Base-by-base conservation (phyloP, 495 filamentous ascomycete species). In the Trichoderma orchidacearum region DNA sequence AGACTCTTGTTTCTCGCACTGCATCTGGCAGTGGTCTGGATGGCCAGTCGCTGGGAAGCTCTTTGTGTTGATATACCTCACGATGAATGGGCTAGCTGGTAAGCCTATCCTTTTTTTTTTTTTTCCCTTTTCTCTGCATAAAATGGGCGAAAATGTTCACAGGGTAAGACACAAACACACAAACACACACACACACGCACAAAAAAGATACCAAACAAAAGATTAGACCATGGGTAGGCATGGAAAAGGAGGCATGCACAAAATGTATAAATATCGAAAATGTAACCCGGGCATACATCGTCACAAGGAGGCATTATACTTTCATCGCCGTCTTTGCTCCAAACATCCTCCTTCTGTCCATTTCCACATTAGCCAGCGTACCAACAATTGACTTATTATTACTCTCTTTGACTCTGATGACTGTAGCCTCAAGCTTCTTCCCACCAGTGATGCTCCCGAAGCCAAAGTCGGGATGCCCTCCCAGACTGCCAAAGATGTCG, bases 401-500 rank as follows among this genome's bases (percentile, higher is more conserved):
- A 36, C 21, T 9, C 41, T 11, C 3, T 7, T 48, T 5, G 36
- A 45, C 17, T n/a, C 15, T 18, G 36, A 18, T 18, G n/a, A 15
- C 41, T 1, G 41, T 23, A 21, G 36, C 4, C 41, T 27, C 27
- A 11, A 48, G 41, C 21, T 5, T 48, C 21, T 23, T 48, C 11
- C 41, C 68, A 25, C 60, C 59, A 23, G 68, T 68, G 28, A 56
- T 30, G 55, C 68, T 73, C 0, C 78, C 80, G 0, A 80, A 77
- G 0, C 84, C 85, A 69, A 87, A 88, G 64, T 86, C 81, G 0
- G 84, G 84, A 27, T 62, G 62, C 5, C 83, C 84, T 13, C 85
- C 84, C 34, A 88, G 60, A 7, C 79, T 79, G 8, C 84, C 85
- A 56, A 85, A 82, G 53, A 87, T 82, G 64, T 89, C 83, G 7